phyloP scores from a whole-genome alignment of 1,284 basidiomycete genomes.

The Melampsora abietis-canadensis region DNA sequence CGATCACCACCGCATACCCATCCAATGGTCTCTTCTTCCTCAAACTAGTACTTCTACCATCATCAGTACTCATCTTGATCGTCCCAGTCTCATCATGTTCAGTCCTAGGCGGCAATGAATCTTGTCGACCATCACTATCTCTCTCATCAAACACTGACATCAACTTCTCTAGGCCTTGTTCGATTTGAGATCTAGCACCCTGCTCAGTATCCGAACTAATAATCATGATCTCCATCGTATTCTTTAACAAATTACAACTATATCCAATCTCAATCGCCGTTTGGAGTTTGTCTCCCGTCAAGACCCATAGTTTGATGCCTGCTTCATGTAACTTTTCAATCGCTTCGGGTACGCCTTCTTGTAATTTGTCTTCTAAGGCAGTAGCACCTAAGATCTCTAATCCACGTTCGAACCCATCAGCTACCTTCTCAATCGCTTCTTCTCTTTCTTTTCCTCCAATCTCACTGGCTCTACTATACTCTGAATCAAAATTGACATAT shows the following conservation, averaged over 20 bases:
- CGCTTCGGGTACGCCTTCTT: constrained; percentile 92
- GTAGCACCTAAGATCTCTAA: constrained; percentile 85
- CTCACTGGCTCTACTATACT: constrained; percentile 75
- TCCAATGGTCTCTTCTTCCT: constrained; percentile 45
- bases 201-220: constrained; percentile 76
- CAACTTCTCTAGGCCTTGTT: constrained; percentile 90
- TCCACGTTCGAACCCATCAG: constrained; percentile 76
- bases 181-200: constrained; percentile 77
- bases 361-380: constrained; percentile 92
- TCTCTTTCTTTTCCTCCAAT: constrained; percentile 71
- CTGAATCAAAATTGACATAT: constrained; percentile 74
- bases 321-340: constrained; percentile 87
- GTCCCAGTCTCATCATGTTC: constrained; percentile 45
- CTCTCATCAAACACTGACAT: constrained; percentile 58
- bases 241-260: constrained; percentile 86
- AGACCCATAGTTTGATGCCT: constrained; percentile 95
- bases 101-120: constrained; percentile 26
- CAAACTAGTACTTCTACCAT: constrained; percentile 30
- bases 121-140: constrained; percentile 57
- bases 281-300: constrained; percentile 93
- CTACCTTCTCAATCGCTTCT: constrained; percentile 82
- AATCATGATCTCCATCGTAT: constrained; percentile 85
- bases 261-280: constrained; percentile 95
- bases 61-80: constrained; percentile 47
- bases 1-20: constrained; percentile 89